Conservation (phyloP, 1,284 basidiomycete species). For the Neolentinus lepideus region DNA sequence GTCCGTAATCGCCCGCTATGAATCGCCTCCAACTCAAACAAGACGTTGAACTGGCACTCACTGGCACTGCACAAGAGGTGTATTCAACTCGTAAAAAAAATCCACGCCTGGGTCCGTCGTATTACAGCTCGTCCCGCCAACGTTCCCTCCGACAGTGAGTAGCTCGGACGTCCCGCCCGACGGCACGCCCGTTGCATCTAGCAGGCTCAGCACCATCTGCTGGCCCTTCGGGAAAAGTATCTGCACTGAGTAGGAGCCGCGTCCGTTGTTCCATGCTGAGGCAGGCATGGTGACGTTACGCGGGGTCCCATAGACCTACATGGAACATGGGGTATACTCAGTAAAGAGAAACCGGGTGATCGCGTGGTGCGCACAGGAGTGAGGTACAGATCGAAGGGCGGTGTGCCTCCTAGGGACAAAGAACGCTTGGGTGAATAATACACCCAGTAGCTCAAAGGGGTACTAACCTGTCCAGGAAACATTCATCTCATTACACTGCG, state of each 20-base stretch:
- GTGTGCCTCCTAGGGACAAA: conserved; percentile 42
- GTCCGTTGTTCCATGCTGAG: conserved; percentile 42
- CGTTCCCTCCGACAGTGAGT: conserved; percentile 39
- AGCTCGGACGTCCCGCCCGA: conserved; percentile 52
- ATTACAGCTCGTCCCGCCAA: conserved; percentile 44
- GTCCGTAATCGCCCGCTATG: background rate
- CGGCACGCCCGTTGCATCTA: conserved; percentile 63
- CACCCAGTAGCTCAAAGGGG: background rate
- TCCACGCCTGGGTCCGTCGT: conserved; percentile 34
- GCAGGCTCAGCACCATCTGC: conserved; percentile 56
- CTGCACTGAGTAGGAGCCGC: conserved; percentile 43
- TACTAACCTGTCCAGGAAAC: conserved; percentile 1
- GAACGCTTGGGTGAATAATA: background rate
- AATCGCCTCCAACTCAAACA: background rate
- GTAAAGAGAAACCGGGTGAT: conserved; percentile 1
- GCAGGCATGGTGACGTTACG: conserved; percentile 48
- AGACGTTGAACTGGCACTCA: conserved; percentile 17
- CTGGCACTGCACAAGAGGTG: conserved; percentile 60
- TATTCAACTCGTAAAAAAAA: conserved; percentile 41
- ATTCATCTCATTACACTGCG: conserved; percentile 1
- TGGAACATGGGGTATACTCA: background rate
- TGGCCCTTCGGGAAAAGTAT: conserved; percentile 33
- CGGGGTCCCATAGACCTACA: conserved; percentile 44
- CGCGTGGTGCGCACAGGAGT: conserved; percentile 41
- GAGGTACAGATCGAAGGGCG: conserved; percentile 54